Evolutionary conservation across 306 rosid genomes (phyloP), one percentile per base, ranked within the genome.

Genomic region (Begonia peltatifolia): DNA sequence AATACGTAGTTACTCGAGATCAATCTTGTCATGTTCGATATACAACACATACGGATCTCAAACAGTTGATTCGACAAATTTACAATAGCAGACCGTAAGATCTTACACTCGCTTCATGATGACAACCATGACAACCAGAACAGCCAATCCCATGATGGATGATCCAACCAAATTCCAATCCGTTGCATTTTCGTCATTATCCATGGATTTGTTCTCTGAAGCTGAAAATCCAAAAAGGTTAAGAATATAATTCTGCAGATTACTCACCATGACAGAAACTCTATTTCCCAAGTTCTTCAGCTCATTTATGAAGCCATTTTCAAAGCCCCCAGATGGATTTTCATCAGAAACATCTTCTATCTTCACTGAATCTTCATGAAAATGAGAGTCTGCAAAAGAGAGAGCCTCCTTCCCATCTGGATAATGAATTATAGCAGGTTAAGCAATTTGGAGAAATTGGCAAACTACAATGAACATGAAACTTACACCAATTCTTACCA

Each of bases 61-160:
- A n/a, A n/a, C n/a, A n/a, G n/a, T n/a, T n/a, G 35, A 25, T 25
- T 25, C 35, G 35, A 25, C 35, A 2, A 25, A 25, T 25, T 25
- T 17, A 17, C 18, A 1, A 17, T 17, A 0, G 18, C 18, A 17
- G 18, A 17, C 18, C 1, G 35, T 25, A 25, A 25, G 35, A 25
- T 25, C 35, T 30, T 30, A 30, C 38, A 30, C 38, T 1, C 97
- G 90, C 70, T 76, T 90, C 52, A 71, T 4, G 54, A 90, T 42
- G 9, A 90, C 68, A 48, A 83, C 84, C 80, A 83, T 77, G 12
- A 63, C 60, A 22, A 71, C 94, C 55, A 82, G 7, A 25, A 75
- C 14, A n/a, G 64, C 94, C 77, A 90, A 63, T 57, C 94, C 95
- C 71, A 85, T 62, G 59, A 90, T 48, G 58, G 93, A 61, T 46